Base-by-base conservation (phyloP, 2,329 filamentous ascomycete genomes). In the Coniochaeta sp. region DNA sequence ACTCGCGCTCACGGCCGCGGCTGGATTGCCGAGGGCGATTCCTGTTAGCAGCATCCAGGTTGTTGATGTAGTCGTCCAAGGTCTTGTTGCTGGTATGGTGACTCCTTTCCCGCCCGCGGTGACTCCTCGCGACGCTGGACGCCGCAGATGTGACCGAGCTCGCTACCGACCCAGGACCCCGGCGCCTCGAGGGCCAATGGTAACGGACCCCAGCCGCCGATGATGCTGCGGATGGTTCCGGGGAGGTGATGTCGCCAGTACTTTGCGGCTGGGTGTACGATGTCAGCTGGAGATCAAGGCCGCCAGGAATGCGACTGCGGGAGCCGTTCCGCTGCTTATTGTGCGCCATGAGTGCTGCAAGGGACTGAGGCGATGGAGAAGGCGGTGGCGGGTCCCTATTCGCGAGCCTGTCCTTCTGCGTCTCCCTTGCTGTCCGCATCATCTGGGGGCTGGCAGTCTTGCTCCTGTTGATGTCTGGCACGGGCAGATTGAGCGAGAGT, bases 51-150 rank as follows among this genome's bases (percentile, higher is more conserved):
- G 91, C 84, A 36, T 96, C 91, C 1, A 96, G 76, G 70, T 91
- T 95, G 74, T 87, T 91, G 64, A 96, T 93, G 69, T 95, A 96
- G 64, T 93, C 87, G 65, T 96, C 90, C 38, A 91, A 82, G 64
- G 85, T 90, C 63, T 86, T 83, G 44, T 81, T 82, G 65, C 84
- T 87, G 12, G 75, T 42, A 71, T 78, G 56, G 72, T 77, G 63
- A 14, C 17, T 28, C n/a, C 54, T 34, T 22, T 56, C 54, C 76
- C 80, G 59, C 8, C 79, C 80, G 58, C 85, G 77, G 63, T 82
- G 69, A 65, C 79, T 80, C 60, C 79, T 76, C 19, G 76, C 75
- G 28, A 78, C 74, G 58, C 81, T 84, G 0, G 82, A 85, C 32
- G 74, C 75, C 55, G 73, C 75, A 24, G 84, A 85, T 1, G 83